phyloP scores from a whole-genome alignment of 2,329 filamentous ascomycete genomes.

The Arthrobotrys sphaeroides region DNA sequence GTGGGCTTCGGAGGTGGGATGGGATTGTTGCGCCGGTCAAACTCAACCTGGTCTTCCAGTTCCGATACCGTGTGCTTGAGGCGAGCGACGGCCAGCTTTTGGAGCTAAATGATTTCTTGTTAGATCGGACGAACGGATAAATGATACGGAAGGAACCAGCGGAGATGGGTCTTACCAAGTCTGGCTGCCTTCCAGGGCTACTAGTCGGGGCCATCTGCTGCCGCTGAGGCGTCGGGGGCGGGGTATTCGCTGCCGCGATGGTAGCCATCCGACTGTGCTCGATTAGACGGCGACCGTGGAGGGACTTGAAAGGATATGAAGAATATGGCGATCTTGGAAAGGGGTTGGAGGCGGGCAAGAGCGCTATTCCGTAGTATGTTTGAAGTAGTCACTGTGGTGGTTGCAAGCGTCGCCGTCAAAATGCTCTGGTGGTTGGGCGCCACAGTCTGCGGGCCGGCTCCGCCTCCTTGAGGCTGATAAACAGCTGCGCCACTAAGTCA shows the following conservation, averaged over 20 bases:
- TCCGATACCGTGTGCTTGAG: slow-evolving; percentile 58
- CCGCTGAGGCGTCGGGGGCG: slow-evolving; percentile 36
- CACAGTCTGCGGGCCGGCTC: no score
- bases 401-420: no score
- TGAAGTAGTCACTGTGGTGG: no score
- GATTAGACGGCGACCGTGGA: not conserved
- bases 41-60: slow-evolving; percentile 57
- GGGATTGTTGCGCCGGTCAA: slow-evolving; percentile 54
- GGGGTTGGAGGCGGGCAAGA: not conserved
- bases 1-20: slow-evolving; percentile 60
- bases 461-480: no score
- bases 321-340: not conserved
- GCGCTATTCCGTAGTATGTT: no score
- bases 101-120: slow-evolving; percentile 49
- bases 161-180: slow-evolving; percentile 14
- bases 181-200: slow-evolving; percentile 36
- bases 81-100: slow-evolving; percentile 57
- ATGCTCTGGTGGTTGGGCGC: no score
- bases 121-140: not conserved
- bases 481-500: no score
- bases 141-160: not conserved
- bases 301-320: not conserved
- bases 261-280: slow-evolving; percentile 18
- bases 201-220: not conserved
- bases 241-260: slow-evolving; percentile 34